phyloP scores from a whole-genome alignment of 371 early-diverging fungal genomes.

The Fennellomyces sp. region DNA sequence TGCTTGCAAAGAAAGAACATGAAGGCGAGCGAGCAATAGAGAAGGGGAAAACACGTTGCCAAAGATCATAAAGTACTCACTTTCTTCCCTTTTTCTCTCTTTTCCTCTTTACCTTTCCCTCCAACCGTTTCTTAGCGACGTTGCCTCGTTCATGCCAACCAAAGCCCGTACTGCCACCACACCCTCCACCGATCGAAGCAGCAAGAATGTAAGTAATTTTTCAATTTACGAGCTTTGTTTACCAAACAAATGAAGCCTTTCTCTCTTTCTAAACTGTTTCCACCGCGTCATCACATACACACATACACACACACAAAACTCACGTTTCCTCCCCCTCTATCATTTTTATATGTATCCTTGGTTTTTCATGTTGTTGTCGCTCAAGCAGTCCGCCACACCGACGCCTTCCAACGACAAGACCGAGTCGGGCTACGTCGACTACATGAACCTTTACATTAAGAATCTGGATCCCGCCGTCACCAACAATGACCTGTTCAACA shows the following conservation, averaged over 20 bases:
- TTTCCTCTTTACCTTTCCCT: neutral
- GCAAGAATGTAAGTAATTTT: constrained; percentile 19
- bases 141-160: constrained; percentile 15
- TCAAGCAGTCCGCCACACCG: constrained; percentile 2
- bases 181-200: constrained; percentile 1
- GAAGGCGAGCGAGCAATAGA: neutral
- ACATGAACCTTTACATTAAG: constrained; percentile 42
- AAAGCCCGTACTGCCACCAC: constrained; percentile 9
- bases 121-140: constrained; percentile 6
- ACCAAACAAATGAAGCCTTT: constrained; percentile 11
- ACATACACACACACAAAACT: neutral
- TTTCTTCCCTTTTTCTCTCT: constrained; percentile 1
- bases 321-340: neutral
- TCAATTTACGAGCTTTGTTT: constrained; percentile 11
- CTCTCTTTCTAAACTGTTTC: neutral
- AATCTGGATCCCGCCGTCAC: constrained; percentile 37
- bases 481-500: constrained; percentile 38
- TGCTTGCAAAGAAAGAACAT: neutral
- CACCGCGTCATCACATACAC: neutral
- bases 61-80: neutral
- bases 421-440: constrained; percentile 23
- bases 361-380: constrained; percentile 10
- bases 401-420: constrained; percentile 8
- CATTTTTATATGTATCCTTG: constrained; percentile 8
- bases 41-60: neutral